Evolutionary conservation across 495 filamentous ascomycete species (phyloP).

Genomic region (Penicillium goetzii): DNA sequence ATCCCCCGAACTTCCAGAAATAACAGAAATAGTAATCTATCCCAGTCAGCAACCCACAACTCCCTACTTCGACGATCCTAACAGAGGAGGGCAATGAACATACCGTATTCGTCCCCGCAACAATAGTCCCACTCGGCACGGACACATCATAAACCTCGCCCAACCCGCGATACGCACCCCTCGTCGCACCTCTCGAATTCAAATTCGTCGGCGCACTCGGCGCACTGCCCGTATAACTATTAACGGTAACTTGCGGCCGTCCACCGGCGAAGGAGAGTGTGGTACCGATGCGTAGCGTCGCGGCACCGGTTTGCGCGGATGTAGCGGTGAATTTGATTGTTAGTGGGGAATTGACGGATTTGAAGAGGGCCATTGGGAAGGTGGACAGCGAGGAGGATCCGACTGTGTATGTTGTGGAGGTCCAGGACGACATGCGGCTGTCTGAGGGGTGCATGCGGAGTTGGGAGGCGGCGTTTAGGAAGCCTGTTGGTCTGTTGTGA

Average conservation of each 20-base stretch:
- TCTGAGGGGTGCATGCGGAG: conserved; percentile 70
- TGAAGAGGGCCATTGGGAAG: conserved; percentile 71
- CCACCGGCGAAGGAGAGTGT: conserved; percentile 63
- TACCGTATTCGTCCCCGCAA: conserved; percentile 61
- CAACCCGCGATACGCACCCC: conserved; percentile 64
- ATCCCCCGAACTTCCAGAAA: conserved; percentile 60
- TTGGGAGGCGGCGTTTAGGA: conserved; percentile 67
- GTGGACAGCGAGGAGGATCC: conserved; percentile 52
- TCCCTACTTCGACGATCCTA: too few relatives aligned
- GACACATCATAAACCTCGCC: conserved; percentile 64
- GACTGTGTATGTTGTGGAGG: conserved; percentile 59
- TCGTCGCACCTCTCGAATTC: conserved; percentile 64
- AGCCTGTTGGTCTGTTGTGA: conserved; percentile 56
- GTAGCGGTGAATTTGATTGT: conserved; percentile 64
- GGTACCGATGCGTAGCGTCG: conserved; percentile 65
- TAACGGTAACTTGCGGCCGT: conserved; percentile 47
- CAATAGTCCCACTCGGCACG: conserved; percentile 59
- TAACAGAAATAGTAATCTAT: conserved; percentile 59
- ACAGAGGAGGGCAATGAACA: background rate
- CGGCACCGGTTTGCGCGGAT: conserved; percentile 52
- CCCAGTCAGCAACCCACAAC: background rate
- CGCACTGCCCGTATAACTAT: conserved; percentile 48
- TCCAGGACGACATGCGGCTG: conserved; percentile 62
- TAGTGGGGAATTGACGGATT: conserved; percentile 62
- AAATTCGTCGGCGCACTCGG: conserved; percentile 65